These are phyloP conservation scores for Lichtheimia corymbifera DNA, from an alignment of 371 early-diverging fungal genomes.

Conservation along the genomic window DNA sequence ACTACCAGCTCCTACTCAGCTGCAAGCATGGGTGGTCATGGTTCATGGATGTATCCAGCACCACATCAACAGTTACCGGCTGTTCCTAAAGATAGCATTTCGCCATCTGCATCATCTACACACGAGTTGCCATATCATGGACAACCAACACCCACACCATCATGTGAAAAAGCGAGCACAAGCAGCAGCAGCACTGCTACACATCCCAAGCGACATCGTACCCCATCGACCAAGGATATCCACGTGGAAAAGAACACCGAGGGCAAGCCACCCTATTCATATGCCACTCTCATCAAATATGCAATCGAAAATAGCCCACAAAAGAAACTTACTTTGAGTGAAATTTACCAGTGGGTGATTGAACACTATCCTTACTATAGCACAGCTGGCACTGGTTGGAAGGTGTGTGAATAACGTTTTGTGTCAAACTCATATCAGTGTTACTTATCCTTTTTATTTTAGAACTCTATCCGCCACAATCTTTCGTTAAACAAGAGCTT, in stretches of 20 bases:
- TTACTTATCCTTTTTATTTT: neutral
- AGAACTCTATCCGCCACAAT: slow-evolving; percentile 99
- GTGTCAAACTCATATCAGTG: neutral
- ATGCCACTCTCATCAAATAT: slow-evolving; percentile 86
- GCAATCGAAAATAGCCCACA: slow-evolving; percentile 77
- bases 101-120: neutral
- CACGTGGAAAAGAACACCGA: slow-evolving; percentile 35
- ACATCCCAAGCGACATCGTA: slow-evolving; percentile 14
- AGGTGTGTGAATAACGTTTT: slow-evolving; percentile 40
- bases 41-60: neutral
- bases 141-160: slow-evolving; percentile 20
- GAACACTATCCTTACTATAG: slow-evolving; percentile 73
- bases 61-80: neutral
- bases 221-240: slow-evolving; percentile 22
- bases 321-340: slow-evolving; percentile 79
- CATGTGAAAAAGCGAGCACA: slow-evolving; percentile 9
- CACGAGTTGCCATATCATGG: slow-evolving; percentile 13
- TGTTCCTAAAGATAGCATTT: neutral
- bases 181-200: neutral
- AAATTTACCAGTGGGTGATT: slow-evolving; percentile 88
- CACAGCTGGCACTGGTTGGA: slow-evolving; percentile 79
- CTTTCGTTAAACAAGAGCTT: slow-evolving; percentile 95
- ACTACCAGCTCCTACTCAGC: slow-evolving; percentile 2
- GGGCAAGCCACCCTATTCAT: slow-evolving; percentile 82
- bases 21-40: slow-evolving; percentile 8